Base-by-base conservation (phyloP, 768 basidiomycete genomes). In the Calocera viscosa region DNA sequence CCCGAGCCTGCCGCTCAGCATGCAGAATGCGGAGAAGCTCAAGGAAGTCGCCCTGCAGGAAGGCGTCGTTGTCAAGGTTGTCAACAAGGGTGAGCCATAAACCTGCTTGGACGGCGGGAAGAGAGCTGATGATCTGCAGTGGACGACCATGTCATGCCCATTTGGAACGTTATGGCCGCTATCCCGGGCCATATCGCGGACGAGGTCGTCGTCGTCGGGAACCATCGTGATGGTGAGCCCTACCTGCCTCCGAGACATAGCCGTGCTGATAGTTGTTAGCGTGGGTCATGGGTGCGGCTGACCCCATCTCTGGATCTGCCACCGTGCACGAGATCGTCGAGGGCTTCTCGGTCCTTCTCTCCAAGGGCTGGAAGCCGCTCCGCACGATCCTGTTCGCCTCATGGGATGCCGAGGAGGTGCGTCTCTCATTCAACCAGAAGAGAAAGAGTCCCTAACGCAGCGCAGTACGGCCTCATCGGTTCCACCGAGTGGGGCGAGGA, bases 401-500 rank as follows among this genome's bases (percentile, higher is more conserved):
- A 68, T 90, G 88, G 88, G 87, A 89, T 71, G 88, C 82, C 1
- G 88, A 89, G 73, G 82, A 85, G 78, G 80, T 82, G 68, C 60
- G 76, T 69, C 3, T 63, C 63, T 64, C 35, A 8, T 47, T 24
- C 34, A 30, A 39, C 28, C 40, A 26, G 14, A n/a, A 24, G 24
- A 24, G 12, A 7, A 24, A 26, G 12, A 16, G 14, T 32, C 2
- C 24, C 10, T 32, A 60, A 26, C 5, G 12, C 8, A 5, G 53
- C 30, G 26, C 30, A 74, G 81, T 82, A 83, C 65, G 90, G 89
- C 28, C 80, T 92, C 43, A 74, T 91, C 39, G 94, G 94, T 30
- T 89, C 87, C 72, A 94, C 91, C 2, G 95, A 97, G 76, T 95
- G 88, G 83, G 92, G 86, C 1, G 95, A 97, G 75, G 95, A 97